A percentile compares a stretch with the other conserved stretches of the same genome.
Conservation (phyloP, 2,329 filamentous ascomycete genomes). For the Coleophoma crateriformis region DNA sequence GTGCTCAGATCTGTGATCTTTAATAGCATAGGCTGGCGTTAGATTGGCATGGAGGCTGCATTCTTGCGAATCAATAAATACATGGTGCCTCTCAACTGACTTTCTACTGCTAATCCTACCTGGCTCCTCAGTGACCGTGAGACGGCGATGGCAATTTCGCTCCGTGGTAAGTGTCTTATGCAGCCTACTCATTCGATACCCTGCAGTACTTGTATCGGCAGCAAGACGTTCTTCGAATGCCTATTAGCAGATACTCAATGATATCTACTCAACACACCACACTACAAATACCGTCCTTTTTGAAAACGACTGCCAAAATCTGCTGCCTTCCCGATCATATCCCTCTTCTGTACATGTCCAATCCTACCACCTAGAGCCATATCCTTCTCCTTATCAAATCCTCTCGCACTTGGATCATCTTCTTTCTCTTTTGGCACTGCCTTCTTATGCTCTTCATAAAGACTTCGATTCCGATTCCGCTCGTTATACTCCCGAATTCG, state of each 20-base stretch:
- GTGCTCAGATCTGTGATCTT: too few relatives aligned
- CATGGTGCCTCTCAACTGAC: neutral
- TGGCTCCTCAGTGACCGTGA: too few relatives aligned
- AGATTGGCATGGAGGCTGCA: neutral
- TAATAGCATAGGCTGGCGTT: conserved; percentile 1
- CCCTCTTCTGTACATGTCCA: conserved; percentile 65
- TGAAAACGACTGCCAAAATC: conserved; percentile 58
- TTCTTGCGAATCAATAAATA: neutral
- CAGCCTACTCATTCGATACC: too few relatives aligned
- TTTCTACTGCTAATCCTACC: neutral
- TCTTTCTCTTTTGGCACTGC: conserved; percentile 54
- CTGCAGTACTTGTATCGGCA: too few relatives aligned
- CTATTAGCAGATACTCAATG: neutral
- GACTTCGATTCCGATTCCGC: conserved; percentile 46
- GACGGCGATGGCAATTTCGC: too few relatives aligned
- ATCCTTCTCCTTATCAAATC: conserved; percentile 90
- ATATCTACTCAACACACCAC: neutral
- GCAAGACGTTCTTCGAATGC: too few relatives aligned
- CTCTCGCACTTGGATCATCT: conserved; percentile 85
- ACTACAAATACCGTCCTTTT: conserved; percentile 45
- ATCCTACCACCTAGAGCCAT: conserved; percentile 74
- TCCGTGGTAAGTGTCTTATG: too few relatives aligned
- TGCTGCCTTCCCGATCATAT: conserved; percentile 72
- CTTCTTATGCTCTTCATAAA: conserved; percentile 43
- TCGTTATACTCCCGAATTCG: conserved; percentile 55